These are phyloP conservation scores for Phytopythium mirpurense DNA, from an alignment of 352 stramenopile genomes.

Conservation along the genomic window DNA sequence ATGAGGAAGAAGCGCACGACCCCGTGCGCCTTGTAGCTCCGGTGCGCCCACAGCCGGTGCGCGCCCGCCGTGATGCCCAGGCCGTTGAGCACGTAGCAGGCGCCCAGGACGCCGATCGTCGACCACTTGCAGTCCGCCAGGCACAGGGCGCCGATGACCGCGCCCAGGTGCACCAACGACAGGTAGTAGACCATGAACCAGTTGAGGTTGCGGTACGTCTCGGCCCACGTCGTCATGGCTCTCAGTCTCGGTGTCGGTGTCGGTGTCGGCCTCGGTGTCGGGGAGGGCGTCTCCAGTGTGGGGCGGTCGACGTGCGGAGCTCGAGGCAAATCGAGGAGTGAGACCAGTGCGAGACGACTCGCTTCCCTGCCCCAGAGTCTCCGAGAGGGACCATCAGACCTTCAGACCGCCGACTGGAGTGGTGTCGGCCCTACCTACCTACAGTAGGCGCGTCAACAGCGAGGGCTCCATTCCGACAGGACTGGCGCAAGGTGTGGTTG, in stretches of 20 bases:
- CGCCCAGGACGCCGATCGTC: constrained; percentile 87
- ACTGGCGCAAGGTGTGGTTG: constrained; percentile 4
- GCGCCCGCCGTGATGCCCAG: constrained; percentile 97
- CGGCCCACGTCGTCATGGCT: constrained; percentile 48
- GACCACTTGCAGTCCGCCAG: constrained; percentile 71
- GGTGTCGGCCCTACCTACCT: too few species aligned
- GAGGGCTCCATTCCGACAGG: too few species aligned
- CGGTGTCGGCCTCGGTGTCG: neutral
- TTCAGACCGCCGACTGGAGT: too few species aligned
- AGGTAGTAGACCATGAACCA: constrained; percentile 98
- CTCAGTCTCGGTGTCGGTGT: neutral
- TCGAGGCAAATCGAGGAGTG: constrained; percentile 2
- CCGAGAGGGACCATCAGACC: too few species aligned
- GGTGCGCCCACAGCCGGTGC: constrained; percentile 97
- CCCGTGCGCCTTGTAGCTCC: constrained; percentile 92
- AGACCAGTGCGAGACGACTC: too few species aligned
- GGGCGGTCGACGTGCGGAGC: neutral
- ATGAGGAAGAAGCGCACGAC: constrained; percentile 92
- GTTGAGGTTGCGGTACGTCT: constrained; percentile 88
- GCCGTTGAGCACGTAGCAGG: constrained; percentile 92
- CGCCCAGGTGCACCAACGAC: constrained; percentile 88
- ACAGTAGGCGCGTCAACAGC: too few species aligned
- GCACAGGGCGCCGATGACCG: constrained; percentile 75
- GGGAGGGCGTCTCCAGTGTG: neutral
- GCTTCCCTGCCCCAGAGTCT: too few species aligned